Evolutionary conservation across 78 protist species (phyloP).

Genomic region (Ministeria vibrans): DNA sequence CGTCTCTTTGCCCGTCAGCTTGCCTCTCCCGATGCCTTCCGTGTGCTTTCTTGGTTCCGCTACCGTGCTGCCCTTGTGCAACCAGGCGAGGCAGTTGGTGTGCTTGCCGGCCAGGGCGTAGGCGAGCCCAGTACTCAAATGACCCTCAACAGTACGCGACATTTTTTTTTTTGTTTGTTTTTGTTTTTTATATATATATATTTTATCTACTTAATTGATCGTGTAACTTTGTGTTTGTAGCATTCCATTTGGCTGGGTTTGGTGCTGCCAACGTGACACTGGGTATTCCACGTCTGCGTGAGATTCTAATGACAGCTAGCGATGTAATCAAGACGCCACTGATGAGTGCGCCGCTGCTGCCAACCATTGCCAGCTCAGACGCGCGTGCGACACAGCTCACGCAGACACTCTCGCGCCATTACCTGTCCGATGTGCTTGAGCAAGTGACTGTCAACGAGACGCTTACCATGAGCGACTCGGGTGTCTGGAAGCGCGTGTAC

Average conservation of each 20-base stretch:
- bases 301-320: constrained; percentile 57
- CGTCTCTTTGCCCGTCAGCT: neutral
- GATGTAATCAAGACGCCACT: constrained; percentile 44
- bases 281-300: constrained; percentile 85
- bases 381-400: neutral
- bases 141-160: constrained; percentile 99
- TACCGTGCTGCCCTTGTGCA: constrained; percentile 59
- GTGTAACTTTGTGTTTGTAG: too few relatives aligned
- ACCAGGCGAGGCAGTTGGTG: constrained; percentile 95
- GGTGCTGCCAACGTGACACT: constrained; percentile 96
- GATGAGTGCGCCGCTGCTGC: constrained; percentile 40
- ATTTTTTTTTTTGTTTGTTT: too few relatives aligned
- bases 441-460: neutral
- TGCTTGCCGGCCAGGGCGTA: constrained; percentile 91
- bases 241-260: constrained; percentile 99
- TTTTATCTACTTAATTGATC: too few relatives aligned
- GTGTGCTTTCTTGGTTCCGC: constrained; percentile 51
- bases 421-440: neutral
- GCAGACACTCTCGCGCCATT: neutral
- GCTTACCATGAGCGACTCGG: neutral
- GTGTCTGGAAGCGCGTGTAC: neutral
- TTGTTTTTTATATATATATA: too few relatives aligned
- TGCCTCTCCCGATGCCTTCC: constrained; percentile 26
- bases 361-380: neutral
- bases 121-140: constrained; percentile 99